Percentiles rank a stretch among this genome's conserved stretches.
Evolutionary conservation across 23 red algal species (phyloP).

Genomic region (Gracilaria domingensis): DNA sequence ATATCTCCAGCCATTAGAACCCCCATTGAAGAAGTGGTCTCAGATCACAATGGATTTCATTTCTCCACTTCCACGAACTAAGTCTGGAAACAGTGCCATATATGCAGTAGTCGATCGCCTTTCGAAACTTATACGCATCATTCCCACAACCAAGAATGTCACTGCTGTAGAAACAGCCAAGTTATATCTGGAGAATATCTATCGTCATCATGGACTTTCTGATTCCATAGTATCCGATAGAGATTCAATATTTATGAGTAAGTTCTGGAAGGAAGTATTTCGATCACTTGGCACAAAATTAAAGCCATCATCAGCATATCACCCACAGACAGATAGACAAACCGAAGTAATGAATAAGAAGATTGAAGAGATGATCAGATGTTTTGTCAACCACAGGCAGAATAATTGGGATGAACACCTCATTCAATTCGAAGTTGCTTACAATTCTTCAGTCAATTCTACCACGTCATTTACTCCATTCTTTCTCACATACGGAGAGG

Average conservation of each 20-base stretch:
- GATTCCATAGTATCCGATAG: constrained; percentile 9
- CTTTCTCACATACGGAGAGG: constrained; percentile 1
- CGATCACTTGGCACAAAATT: background rate
- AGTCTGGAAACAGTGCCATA: background rate
- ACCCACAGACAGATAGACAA: constrained; percentile 51
- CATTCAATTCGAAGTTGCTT: constrained; percentile 22
- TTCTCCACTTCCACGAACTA: background rate
- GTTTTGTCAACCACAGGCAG: constrained; percentile 29
- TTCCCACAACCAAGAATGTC: background rate
- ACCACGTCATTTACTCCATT: background rate
- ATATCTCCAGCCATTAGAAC: too few species aligned
- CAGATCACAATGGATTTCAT: constrained; percentile 47
- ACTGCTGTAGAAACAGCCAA: background rate
- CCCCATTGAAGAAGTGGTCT: background rate
- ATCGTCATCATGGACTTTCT: constrained; percentile 17
- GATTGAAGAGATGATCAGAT: constrained; percentile 45
- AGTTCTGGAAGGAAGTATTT: constrained; percentile 24
- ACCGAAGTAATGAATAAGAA: constrained; percentile 54
- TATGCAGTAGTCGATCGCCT: background rate
- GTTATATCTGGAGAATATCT: constrained; percentile 20
- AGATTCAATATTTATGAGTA: constrained; percentile 33
- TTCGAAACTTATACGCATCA: constrained; percentile 13
- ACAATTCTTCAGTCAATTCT: constrained; percentile 12
- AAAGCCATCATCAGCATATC: constrained; percentile 13
- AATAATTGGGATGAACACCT: constrained; percentile 20